Percentiles rank a stretch among this genome's conserved stretches.
phyloP scores from a whole-genome alignment of 495 filamentous ascomycete genomes.

The Talaromyces adpressus region DNA sequence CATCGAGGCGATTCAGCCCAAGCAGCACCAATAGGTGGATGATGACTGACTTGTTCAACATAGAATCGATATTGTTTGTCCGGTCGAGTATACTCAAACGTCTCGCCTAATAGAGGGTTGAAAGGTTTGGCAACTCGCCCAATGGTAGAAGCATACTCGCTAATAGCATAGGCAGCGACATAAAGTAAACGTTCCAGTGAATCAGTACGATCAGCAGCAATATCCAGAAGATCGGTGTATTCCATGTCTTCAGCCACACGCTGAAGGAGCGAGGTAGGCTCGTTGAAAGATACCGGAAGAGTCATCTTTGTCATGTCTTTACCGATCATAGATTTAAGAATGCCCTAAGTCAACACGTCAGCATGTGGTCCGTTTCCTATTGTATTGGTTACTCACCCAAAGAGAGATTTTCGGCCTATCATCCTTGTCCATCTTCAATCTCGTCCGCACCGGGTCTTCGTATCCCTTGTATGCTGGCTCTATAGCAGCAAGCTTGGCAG shows the following conservation, averaged over 20 bases:
- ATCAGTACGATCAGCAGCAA: slow-evolving; percentile 77
- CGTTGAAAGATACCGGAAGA: slow-evolving; percentile 95
- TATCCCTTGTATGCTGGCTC: slow-evolving; percentile 79
- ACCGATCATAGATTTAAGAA: slow-evolving; percentile 98
- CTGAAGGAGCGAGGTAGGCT: slow-evolving; percentile 94
- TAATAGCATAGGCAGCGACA: slow-evolving; percentile 89
- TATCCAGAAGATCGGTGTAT: slow-evolving; percentile 88
- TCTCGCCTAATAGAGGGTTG: slow-evolving; percentile 93
- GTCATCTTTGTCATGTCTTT: slow-evolving; percentile 99
- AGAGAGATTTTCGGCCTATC: slow-evolving; percentile 89
- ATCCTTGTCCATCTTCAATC: slow-evolving; percentile 84
- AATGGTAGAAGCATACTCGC: slow-evolving; percentile 94
- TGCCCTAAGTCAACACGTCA: slow-evolving; percentile 50
- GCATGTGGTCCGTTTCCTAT: background rate
- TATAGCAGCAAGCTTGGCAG: slow-evolving; percentile 51
- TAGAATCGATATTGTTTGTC: slow-evolving; percentile 98
- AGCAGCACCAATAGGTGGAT: slow-evolving; percentile 90
- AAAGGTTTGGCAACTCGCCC: slow-evolving; percentile 96
- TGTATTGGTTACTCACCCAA: slow-evolving; percentile 61
- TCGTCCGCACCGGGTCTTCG: slow-evolving; percentile 72
- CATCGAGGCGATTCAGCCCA: slow-evolving; percentile 89
- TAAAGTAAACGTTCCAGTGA: slow-evolving; percentile 93
- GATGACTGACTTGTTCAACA: slow-evolving; percentile 97
- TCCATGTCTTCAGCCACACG: slow-evolving; percentile 97
- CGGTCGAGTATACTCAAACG: slow-evolving; percentile 90